Base-by-base conservation (phyloP, 768 basidiomycete species). In the Leccinum aurantiacum region DNA sequence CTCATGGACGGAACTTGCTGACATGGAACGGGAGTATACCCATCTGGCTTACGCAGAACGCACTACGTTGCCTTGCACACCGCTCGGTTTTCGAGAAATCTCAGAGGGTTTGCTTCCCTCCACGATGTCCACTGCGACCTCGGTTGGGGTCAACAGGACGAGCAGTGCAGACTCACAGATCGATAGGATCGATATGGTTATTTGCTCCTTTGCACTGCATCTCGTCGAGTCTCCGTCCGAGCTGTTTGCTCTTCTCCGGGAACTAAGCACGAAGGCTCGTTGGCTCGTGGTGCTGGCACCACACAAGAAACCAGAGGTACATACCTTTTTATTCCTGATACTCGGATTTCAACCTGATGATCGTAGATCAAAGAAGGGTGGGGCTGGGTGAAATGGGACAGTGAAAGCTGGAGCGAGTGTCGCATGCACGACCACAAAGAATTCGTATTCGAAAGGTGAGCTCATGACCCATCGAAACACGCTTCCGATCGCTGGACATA, bases 161-260 rank as follows among this genome's bases (percentile, higher is more conserved):
- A 37, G 19, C 13, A 22, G 53, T 7, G 47, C 2, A 9, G 51
- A 49, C 7, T 31, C 41, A 17, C 17, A 52, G 25, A 59, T 61
- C 19, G 59, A 64, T 24, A 66, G 60, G 44, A 70, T 84, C 46
- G 88, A 91, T 64, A 79, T 91, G 73, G 82, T 86, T 14, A 69
- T 91, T 22, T 88, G 88, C 66, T 90, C 89, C 4, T 91, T 90
- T 65, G 89, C 88, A 9, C 71, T 91, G 29, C 89, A 91, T 66
- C 83, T 91, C 37, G 71, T 90, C 33, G 82, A 84, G 49, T 79
- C 78, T 25, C 68, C 84, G 2, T 87, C 85, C 0, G 82, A 85
- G 56, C 75, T 90, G 19, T 91, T 85, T 67, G 76, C 85, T 8
- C 74, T 91, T 8, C 75, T 90, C 13, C 84, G 81, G 76, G 85